Base-by-base conservation (phyloP, 495 filamentous ascomycete genomes). In the Mycothermus thermophilus region DNA sequence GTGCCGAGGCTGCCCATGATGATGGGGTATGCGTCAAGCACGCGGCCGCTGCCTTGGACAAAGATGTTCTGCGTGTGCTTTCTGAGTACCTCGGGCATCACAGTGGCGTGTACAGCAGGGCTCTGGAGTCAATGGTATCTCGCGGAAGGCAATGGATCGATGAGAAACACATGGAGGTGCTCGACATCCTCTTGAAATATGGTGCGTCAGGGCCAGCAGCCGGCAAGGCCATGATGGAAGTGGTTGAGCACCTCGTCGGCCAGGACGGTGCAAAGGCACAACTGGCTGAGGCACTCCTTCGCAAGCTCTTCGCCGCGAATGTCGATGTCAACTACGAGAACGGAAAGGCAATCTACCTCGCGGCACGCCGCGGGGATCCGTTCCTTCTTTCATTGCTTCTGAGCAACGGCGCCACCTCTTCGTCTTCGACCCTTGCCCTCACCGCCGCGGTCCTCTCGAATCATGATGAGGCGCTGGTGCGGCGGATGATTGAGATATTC, bases 321-420 rank as follows among this genome's bases (percentile, higher is more conserved):
- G 60, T 51, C 8, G 53, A 63, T 37, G 53, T 62, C 25, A 62
- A 64, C 34, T 48, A 57, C 33, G 59, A 66, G 15, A 45, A 55
- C 30, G 62, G 62, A 5, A 60, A 61, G 40, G 55, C 49, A 2
- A 25, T 64, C 22, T 50, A 52, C 15, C 47, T 58, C 11, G 60
- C 59, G 2, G 60, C 55, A 1, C 46, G 46, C 1, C 46, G 54
- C 28, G 59, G 59, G 1, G 51, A 65, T 22, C 37, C 54, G 1
- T 33, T 48, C 12, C 39, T 65, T 3, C 45, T 65, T 4, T 44
- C 40, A 11, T 49, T 41, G n/a, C 36, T 65, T 20, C 27, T 65
- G 3, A 40, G 43, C 5, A 44, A 55, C 17, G 47, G 50, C 4
- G 55, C 60, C 6, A 55, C 49, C 0, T 30, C 54, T 0, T 35